Evolutionary conservation across 441 rosid species (phyloP).

Genomic region (Cnidoscolus chayamansa): DNA sequence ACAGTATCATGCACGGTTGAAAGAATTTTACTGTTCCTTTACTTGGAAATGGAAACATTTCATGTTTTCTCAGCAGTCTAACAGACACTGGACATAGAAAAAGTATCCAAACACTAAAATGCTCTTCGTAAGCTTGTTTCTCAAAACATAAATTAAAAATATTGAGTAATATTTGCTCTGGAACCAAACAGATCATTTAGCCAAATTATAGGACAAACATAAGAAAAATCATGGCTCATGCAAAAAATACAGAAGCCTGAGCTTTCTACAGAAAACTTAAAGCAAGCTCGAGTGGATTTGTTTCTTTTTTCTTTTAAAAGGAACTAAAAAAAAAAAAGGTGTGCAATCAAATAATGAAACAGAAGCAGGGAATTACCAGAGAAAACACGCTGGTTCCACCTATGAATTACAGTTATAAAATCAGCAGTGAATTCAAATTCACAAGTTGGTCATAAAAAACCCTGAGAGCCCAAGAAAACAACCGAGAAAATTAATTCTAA

Average conservation of each 20-base stretch:
- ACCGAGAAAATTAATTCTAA: slow-evolving; percentile 22
- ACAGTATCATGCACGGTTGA: not conserved
- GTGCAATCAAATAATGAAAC: slow-evolving; percentile 18
- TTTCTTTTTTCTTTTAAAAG: not conserved
- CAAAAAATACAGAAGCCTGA: not conserved
- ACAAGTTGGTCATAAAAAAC: slow-evolving; percentile 28
- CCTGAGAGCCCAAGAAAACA: slow-evolving; percentile 25
- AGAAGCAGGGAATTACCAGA: slow-evolving; percentile 36
- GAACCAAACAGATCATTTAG: slow-evolving; percentile 8
- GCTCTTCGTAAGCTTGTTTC: not conserved
- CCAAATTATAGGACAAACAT: slow-evolving; percentile 1
- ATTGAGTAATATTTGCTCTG: not conserved
- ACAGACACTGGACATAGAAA: not conserved
- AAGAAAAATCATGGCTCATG: not conserved
- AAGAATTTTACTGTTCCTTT: not conserved
- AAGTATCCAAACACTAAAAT: not conserved
- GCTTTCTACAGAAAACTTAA: not conserved
- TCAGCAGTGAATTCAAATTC: slow-evolving; percentile 26
- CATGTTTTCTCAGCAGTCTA: not conserved
- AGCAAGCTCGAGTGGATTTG: not conserved
- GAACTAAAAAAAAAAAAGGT: slow-evolving; percentile 10
- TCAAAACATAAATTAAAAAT: not conserved
- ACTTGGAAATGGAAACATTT: not conserved
- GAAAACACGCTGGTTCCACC: slow-evolving; percentile 21
- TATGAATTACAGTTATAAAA: slow-evolving; percentile 17